Percentiles rank a stretch among this genome's conserved stretches.
Conservation (phyloP, 31 red algal species). For the Odonthalia washingtoniensis region DNA sequence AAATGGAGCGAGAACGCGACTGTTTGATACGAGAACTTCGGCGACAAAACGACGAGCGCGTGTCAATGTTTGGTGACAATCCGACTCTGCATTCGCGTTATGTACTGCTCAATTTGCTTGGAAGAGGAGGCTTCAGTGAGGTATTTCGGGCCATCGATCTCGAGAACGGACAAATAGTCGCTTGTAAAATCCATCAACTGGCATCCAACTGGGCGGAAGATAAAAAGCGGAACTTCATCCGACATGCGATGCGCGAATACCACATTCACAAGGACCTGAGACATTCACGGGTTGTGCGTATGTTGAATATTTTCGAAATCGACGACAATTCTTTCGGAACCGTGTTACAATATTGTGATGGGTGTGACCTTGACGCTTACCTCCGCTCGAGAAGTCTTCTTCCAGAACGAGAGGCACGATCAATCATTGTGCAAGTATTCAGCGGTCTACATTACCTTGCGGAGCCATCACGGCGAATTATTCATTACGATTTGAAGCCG, state of each 20-base stretch:
- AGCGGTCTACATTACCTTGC: conserved; percentile 87
- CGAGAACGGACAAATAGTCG: conserved; percentile 54
- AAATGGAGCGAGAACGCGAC: conserved; percentile 65
- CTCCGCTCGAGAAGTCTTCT: conserved; percentile 78
- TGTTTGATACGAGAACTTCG: conserved; percentile 83
- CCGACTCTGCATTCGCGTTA: conserved; percentile 77
- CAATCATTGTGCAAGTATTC: conserved; percentile 90
- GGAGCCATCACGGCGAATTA: conserved; percentile 65
- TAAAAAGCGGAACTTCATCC: conserved; percentile 95
- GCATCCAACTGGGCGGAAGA: conserved; percentile 91
- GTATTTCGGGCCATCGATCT: conserved; percentile 96
- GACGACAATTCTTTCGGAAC: conserved; percentile 96
- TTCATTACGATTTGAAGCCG: conserved; percentile 99
- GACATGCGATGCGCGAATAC: conserved; percentile 94
- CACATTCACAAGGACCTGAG: conserved; percentile 92
- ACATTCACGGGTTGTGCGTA: conserved; percentile 89
- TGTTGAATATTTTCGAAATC: conserved; percentile 98
- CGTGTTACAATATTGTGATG: conserved; percentile 96
- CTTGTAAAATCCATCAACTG: conserved; percentile 98
- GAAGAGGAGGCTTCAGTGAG: conserved; percentile 95
- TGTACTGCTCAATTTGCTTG: conserved; percentile 86
- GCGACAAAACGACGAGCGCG: conserved; percentile 84
- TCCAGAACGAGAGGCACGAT: conserved; percentile 85
- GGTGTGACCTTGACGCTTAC: conserved; percentile 88
- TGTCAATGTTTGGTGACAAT: conserved; percentile 78